Conservation (phyloP, 305 asterid genomes). For the Solanum chacoense region DNA sequence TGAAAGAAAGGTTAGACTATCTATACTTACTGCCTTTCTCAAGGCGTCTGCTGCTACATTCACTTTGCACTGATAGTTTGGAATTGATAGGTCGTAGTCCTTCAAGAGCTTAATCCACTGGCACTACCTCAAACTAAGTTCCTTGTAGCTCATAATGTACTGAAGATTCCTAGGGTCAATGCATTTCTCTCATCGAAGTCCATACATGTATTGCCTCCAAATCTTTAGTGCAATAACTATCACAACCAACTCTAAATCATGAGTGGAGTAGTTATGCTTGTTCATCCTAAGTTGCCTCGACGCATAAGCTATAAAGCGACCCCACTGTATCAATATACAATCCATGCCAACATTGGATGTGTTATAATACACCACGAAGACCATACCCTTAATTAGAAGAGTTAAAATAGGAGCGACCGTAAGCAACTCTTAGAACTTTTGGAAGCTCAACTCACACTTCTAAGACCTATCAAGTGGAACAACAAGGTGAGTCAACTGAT, state of each 20-base stretch:
- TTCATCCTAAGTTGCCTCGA: background rate
- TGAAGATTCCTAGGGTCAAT: background rate
- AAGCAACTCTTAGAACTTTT: background rate
- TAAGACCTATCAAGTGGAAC: background rate
- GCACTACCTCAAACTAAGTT: background rate
- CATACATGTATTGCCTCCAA: background rate
- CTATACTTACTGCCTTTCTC: background rate
- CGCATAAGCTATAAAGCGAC: background rate
- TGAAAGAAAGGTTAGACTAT: background rate
- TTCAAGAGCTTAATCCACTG: background rate
- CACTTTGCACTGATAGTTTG: background rate
- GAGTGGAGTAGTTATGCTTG: background rate
- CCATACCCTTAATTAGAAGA: background rate
- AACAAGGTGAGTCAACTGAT: background rate
- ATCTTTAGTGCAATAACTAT: background rate
- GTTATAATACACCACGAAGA: background rate
- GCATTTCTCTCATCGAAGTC: too few species aligned
- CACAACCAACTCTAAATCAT: background rate
- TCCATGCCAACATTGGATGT: background rate
- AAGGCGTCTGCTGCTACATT: background rate
- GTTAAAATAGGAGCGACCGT: background rate
- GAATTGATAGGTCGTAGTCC: background rate
- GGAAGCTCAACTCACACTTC: background rate
- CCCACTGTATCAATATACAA: background rate
- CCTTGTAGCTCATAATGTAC: background rate